Percentiles rank a stretch among this genome's conserved stretches.
phyloP scores from a whole-genome alignment of 164 flowering plant species.

The Platanus orientalis region DNA sequence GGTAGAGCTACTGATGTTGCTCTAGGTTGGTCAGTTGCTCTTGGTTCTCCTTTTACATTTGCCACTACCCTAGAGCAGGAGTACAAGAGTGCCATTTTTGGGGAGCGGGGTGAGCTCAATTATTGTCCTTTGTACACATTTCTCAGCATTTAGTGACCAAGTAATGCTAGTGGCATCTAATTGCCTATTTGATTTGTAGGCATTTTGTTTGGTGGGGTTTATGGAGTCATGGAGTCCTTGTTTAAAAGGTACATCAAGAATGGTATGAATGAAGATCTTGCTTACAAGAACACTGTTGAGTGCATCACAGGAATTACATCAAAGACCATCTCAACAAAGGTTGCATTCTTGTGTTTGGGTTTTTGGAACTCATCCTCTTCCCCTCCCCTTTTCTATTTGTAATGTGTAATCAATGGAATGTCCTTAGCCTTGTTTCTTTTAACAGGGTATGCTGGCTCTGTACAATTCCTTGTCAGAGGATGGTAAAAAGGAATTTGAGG shows the following conservation, averaged over 20 bases:
- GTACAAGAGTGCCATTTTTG: conserved; percentile 97
- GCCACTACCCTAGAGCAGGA: conserved; percentile 95
- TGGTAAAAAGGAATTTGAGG: conserved; percentile 70
- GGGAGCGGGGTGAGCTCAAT: conserved; percentile 66
- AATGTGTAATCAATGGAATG: not conserved
- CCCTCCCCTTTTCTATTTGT: no score
- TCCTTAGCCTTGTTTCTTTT: conserved; percentile 1
- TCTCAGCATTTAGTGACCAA: not conserved
- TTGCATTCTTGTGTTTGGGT: no score
- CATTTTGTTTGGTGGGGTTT: conserved; percentile 93
- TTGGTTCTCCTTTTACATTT: conserved; percentile 97
- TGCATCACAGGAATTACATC: no score
- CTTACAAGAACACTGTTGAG: no score
- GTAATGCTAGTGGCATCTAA: conserved; percentile 5
- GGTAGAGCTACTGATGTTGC: conserved; percentile 94
- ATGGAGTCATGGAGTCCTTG: conserved; percentile 87
- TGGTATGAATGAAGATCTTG: conserved; percentile 88
- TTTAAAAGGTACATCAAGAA: conserved; percentile 87
- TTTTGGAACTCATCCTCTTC: no score
- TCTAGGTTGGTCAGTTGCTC: conserved; percentile 92
- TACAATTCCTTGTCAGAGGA: conserved; percentile 70
- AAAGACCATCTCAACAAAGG: no score
- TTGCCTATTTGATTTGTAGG: conserved; percentile 34
- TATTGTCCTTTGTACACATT: not conserved
- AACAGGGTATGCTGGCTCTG: conserved; percentile 85